A percentile compares a stretch with the other conserved stretches of the same genome.
Conservation (phyloP, 2,329 filamentous ascomycete genomes). For the Eutypa lata region DNA sequence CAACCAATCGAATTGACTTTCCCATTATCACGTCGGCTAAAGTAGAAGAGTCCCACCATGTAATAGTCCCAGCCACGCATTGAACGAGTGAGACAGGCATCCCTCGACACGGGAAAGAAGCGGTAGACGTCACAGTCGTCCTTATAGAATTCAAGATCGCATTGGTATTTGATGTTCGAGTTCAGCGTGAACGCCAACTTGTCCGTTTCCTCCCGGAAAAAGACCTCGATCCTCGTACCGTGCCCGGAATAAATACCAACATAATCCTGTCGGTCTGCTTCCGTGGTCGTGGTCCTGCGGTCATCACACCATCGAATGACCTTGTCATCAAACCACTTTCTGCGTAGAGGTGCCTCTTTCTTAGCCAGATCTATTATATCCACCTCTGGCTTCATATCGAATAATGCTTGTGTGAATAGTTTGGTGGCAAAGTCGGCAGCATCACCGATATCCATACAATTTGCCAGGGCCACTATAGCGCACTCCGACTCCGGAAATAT, state of each 20-base stretch:
- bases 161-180: neutral
- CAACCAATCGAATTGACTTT: no score
- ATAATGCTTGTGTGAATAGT: neutral
- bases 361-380: neutral
- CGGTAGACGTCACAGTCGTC: neutral
- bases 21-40: no score
- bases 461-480: neutral
- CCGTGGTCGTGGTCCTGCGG: neutral
- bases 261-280: neutral
- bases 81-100: neutral
- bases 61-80: neutral
- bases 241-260: neutral
- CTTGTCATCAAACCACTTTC: neutral
- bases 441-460: neutral
- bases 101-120: neutral
- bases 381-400: neutral
- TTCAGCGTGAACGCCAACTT: neutral
- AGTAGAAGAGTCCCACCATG: neutral
- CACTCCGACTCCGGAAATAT: neutral
- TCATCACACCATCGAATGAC: neutral
- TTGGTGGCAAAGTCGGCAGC: constrained; percentile 1
- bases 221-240: neutral
- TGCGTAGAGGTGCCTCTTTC: neutral
- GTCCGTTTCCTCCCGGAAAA: neutral
- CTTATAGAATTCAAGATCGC: neutral